These are phyloP conservation scores for Hirschfeldia incana DNA, from an alignment of 345 rosid genomes.

Conservation along the genomic window DNA sequence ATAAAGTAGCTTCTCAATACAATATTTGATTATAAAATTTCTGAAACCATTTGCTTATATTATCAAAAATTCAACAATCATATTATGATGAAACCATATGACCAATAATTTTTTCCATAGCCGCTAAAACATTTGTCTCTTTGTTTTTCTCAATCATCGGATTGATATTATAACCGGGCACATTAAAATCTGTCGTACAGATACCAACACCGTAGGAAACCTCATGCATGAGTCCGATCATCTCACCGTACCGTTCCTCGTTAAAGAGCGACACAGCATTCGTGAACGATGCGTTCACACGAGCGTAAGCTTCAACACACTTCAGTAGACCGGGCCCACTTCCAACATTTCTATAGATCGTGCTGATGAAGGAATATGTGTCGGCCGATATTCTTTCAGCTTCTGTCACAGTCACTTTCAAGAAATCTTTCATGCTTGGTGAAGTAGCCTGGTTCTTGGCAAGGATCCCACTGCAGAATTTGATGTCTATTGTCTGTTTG, in stretches of 20 bases:
- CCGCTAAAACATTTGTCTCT: background rate
- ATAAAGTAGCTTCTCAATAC: background rate
- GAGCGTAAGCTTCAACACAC: slow-evolving; percentile 33
- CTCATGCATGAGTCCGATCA: background rate
- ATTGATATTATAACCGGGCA: slow-evolving; percentile 16
- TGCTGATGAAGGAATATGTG: slow-evolving; percentile 28
- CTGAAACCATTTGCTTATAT: background rate
- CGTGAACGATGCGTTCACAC: slow-evolving; percentile 13
- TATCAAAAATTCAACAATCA: background rate
- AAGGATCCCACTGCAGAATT: slow-evolving; percentile 13
- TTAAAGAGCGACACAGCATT: slow-evolving; percentile 8
- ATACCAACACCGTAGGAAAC: slow-evolving; percentile 12
- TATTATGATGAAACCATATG: background rate
- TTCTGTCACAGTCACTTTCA: slow-evolving; percentile 30
- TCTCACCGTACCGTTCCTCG: background rate
- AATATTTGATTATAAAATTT: background rate
- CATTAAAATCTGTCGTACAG: slow-evolving; percentile 23
- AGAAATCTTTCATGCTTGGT: slow-evolving; percentile 26
- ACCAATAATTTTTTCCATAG: slow-evolving; percentile 16
- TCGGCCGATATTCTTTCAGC: slow-evolving; percentile 18
- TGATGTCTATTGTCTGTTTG: slow-evolving; percentile 27
- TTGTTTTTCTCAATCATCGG: slow-evolving; percentile 27
- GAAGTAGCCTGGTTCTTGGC: background rate
- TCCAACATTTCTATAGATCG: slow-evolving; percentile 24
- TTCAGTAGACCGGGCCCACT: slow-evolving; percentile 9